phyloP scores from a whole-genome alignment of 768 basidiomycete genomes.

The Strobilomyces dryophilus region DNA sequence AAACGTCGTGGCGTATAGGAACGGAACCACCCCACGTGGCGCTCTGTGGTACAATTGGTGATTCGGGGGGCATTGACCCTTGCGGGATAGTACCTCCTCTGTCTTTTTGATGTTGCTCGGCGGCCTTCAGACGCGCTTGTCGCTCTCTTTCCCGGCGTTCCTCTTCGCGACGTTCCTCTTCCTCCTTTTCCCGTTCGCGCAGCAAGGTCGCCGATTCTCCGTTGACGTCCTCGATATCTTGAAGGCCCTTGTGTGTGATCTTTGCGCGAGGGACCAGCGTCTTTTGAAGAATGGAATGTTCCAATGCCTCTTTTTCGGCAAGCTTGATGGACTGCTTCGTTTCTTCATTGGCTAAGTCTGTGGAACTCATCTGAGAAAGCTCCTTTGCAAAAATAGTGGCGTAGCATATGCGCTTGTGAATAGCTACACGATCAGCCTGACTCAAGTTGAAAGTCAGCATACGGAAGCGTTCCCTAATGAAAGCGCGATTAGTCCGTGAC shows the following conservation, averaged over 20 bases:
- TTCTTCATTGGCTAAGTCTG: slow-evolving; percentile 86
- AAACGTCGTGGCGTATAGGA: slow-evolving; percentile 33
- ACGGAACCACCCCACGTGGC: slow-evolving; percentile 63
- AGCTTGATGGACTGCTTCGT: slow-evolving; percentile 77
- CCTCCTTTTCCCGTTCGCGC: slow-evolving; percentile 53
- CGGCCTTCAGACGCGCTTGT: slow-evolving; percentile 53
- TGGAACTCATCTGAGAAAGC: slow-evolving; percentile 81
- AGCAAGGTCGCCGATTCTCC: slow-evolving; percentile 41
- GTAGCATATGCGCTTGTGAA: slow-evolving; percentile 76
- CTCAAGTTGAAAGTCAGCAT: slow-evolving; percentile 86
- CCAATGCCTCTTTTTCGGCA: slow-evolving; percentile 77
- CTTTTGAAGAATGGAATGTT: slow-evolving; percentile 80
- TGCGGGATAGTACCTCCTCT: slow-evolving; percentile 44
- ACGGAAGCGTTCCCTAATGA: slow-evolving; percentile 78
- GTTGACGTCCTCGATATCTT: slow-evolving; percentile 81
- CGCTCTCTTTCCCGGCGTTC: slow-evolving; percentile 70
- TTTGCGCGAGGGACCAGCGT: slow-evolving; percentile 64
- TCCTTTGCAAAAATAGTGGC: slow-evolving; percentile 63
- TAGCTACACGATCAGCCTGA: slow-evolving; percentile 71
- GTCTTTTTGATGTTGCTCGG: slow-evolving; percentile 40
- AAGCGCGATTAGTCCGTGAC: slow-evolving; percentile 6
- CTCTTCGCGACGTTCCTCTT: slow-evolving; percentile 53
- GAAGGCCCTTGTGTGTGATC: slow-evolving; percentile 89
- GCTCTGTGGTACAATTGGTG: slow-evolving; percentile 48
- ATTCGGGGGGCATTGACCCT: slow-evolving; percentile 69